Percentiles rank a stretch among this genome's conserved stretches.
phyloP scores from a whole-genome alignment of 345 rosid genomes.

The Syzygium grande region DNA sequence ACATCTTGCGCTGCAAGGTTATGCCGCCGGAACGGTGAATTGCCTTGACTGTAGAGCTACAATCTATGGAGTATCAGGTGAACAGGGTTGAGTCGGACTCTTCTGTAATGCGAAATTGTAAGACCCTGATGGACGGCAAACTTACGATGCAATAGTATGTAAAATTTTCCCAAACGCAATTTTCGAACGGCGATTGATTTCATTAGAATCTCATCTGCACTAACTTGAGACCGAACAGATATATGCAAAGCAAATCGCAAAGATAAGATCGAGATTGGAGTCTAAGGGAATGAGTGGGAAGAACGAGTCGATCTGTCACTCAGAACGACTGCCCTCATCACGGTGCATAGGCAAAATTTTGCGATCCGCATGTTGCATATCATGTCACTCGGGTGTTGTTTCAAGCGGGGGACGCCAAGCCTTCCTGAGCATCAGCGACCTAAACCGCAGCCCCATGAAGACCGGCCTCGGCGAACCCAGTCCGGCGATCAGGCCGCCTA shows the following conservation, averaged over 20 bases:
- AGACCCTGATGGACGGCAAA: neutral
- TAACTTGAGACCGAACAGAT: neutral
- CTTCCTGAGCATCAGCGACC: constrained; percentile 37
- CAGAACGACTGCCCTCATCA: neutral
- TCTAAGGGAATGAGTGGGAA: neutral
- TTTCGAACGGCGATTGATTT: neutral
- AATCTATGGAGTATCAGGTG: neutral
- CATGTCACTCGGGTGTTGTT: constrained; percentile 44
- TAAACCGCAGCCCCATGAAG: constrained; percentile 60
- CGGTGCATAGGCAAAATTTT: neutral
- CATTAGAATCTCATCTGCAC: neutral
- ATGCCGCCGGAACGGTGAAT: neutral
- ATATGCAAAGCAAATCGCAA: neutral
- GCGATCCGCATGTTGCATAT: neutral
- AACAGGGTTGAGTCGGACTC: neutral
- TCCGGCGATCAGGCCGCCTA: constrained; percentile 20
- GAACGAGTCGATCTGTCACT: neutral
- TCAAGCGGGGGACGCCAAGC: constrained; percentile 79
- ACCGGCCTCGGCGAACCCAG: constrained; percentile 34
- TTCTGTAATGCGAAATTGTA: neutral
- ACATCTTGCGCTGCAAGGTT: neutral
- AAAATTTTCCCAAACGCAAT: neutral
- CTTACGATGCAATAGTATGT: neutral
- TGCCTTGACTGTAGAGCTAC: neutral
- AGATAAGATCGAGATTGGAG: neutral